These are phyloP conservation scores for Blumeria hordei DNA, from an alignment of 2,329 filamentous ascomycete genomes.

Conservation along the genomic window DNA sequence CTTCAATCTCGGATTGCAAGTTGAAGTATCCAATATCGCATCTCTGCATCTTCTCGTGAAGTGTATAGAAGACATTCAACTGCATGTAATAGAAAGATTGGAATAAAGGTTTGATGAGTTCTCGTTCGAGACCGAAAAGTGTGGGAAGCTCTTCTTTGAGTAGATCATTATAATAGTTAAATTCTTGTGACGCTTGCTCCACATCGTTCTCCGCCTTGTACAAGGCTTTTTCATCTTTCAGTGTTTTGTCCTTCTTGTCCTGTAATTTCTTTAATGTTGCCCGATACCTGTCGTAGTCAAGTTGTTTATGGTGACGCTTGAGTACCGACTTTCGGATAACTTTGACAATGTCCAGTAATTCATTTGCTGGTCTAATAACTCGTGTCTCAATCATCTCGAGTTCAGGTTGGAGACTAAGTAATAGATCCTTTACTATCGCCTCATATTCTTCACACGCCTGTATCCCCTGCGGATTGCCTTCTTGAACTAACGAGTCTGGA, in stretches of 20 bases:
- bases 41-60: conserved; percentile 93
- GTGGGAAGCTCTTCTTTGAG: conserved; percentile 89
- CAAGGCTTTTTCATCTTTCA: conserved; percentile 93
- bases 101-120: conserved; percentile 93
- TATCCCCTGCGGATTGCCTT: conserved; percentile 85
- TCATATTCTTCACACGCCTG: conserved; percentile 93
- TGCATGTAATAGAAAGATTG: conserved; percentile 99
- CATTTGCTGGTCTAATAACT: conserved; percentile 77
- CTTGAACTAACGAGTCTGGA: conserved; percentile 54
- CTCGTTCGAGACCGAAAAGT: conserved; percentile 67
- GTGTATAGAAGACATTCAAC: conserved; percentile 93
- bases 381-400: conserved; percentile 91
- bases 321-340: conserved; percentile 66
- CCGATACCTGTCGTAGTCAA: conserved; percentile 82
- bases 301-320: conserved; percentile 92
- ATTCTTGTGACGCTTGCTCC: conserved; percentile 82
- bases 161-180: conserved; percentile 92
- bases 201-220: conserved; percentile 89
- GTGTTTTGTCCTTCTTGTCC: conserved; percentile 86
- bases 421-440: conserved; percentile 66
- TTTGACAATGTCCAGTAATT: conserved; percentile 87
- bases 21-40: conserved; percentile 98
- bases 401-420: conserved; percentile 71
- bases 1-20: conserved; percentile 70
- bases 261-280: conserved; percentile 74